Base-by-base conservation (phyloP, 1,139 yeast genomes). In the Geotrichum macrosporum region DNA sequence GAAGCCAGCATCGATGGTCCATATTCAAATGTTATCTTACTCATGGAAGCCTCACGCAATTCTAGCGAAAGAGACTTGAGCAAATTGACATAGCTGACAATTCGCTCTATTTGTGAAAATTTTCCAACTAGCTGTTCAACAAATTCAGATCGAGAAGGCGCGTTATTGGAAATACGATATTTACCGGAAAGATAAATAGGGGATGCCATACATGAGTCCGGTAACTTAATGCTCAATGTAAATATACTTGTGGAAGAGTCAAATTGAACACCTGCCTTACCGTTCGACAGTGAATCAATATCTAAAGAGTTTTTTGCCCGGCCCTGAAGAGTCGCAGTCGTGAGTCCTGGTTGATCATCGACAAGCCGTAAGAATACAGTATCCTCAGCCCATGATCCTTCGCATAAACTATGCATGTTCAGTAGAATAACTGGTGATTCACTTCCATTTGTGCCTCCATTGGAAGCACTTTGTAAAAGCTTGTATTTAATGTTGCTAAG, bases 41-140 rank as follows among this genome's bases (percentile, higher is more conserved):
- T 53, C 65, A 62, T 62, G 6, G 64, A 57, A 1, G 64, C 63
- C 6, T 57, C 57, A 8, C 47, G 50, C 34, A 62, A 46, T 15
- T 55, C 57, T 33, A 62, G 53, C 1, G 53, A 47, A 49, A 57
- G 52, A 24, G 58, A 50, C 45, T 56, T 54, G 45, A 62, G 51
- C 35, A 60, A 53, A 24, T 58, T 60, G 30, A 61, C 55, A 44
- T 58, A 61, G 47, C 58, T 56, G 15, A 62, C 64, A 43, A 61
- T 61, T 9, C 59, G 55, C 35, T 62, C 64, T 40, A 62, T 56
- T 45, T 57, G 62, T 12, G 55, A 47, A 19, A 62, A 53, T 21
- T 57, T 52, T 5, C 47, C 41, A 5, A 50, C 45, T 4, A 60
- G 46, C 5, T 44, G 44, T 29, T 47, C 46, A 8, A 60, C 52